Percentiles rank a stretch among this genome's conserved stretches.
Evolutionary conservation across 495 filamentous ascomycete genomes (phyloP).

Genomic region (Podospora sp.): DNA sequence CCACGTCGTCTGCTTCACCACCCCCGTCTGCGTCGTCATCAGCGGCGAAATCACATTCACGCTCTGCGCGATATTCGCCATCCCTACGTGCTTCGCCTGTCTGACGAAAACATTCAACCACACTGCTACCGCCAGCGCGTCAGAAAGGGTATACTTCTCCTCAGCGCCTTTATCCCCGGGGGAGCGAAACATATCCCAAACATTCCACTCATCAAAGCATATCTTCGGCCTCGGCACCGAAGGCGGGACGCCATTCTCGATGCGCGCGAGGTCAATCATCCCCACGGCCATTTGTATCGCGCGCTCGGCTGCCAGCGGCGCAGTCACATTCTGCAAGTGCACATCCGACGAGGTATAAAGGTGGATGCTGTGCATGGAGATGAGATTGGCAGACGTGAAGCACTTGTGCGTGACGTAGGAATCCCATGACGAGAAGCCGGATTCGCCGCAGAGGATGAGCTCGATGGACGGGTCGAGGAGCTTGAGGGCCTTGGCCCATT

Average conservation of each 20-base stretch:
- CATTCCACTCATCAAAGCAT: conserved; percentile 88
- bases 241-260: conserved; percentile 64
- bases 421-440: conserved; percentile 70
- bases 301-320: conserved; percentile 68
- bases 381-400: conserved; percentile 40
- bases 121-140: conserved; percentile 71
- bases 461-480: conserved; percentile 68
- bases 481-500: conserved; percentile 82
- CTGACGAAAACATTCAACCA: conserved; percentile 82
- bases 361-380: conserved; percentile 71
- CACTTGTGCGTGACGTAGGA: conserved; percentile 70
- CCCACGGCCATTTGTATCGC: conserved; percentile 69
- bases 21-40: conserved; percentile 65
- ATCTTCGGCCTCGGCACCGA: conserved; percentile 63
- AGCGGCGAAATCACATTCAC: conserved; percentile 79
- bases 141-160: conserved; percentile 73
- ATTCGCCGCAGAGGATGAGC: conserved; percentile 73
- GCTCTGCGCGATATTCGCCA: conserved; percentile 80
- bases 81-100: conserved; percentile 69
- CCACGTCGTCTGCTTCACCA: conserved; percentile 75
- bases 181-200: conserved; percentile 76
- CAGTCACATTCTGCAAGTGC: conserved; percentile 60
- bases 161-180: conserved; percentile 69
- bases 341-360: conserved; percentile 64
- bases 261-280: conserved; percentile 73